Base-by-base conservation (phyloP, 768 basidiomycete genomes). In the Lenzites betulinus region DNA sequence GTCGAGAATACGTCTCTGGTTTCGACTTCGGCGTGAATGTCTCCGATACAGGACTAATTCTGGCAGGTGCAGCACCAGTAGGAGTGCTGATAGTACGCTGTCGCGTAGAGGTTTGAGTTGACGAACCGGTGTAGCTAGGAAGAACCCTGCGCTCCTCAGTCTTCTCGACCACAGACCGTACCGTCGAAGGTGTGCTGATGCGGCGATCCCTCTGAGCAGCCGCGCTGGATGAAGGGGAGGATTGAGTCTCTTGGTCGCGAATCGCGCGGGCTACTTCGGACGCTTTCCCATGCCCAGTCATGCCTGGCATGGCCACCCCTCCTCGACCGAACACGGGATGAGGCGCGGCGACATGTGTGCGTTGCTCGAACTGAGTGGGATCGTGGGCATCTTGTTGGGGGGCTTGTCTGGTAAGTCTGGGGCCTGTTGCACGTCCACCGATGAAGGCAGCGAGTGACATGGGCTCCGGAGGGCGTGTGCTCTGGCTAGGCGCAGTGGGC, bases 361-460 rank as follows among this genome's bases (percentile, higher is more conserved):
- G 83, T 67, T 88, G 87, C 55, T 86, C 84, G 64, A 89, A 89
- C 64, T 84, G 83, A 0, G 82, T 83, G 1, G 84, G 85, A 66
- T 87, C 83, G 67, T 83, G 77, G 11, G 80, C 79, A 73, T 93
- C 84, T 65, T 78, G 78, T 69, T 93, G 92, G 4, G 90, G 86
- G 18, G 86, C 84, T 66, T 86, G 90, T 58, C 79, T 83, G 63
- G 82, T 92, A 43, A 93, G 79, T 38, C 87, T 80, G 3, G 90
- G 90, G 23, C 90, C 92, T 43, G 84, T 81, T 15, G 87, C 90
- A 26, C 79, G 83, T 7, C 92, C 90, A 38, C 92, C 92, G 65
- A 93, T 93, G 70, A 93, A 91, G 2, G 87, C 82, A 0, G 92
- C 91, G 26, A 93, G 80, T 2, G 92, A 93, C 9, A 89, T 85